Evolutionary conservation across 2,329 filamentous ascomycete genomes (phyloP), one percentile per base, ranked within the genome.

Genomic region (Chrysoporthe austroafricana): DNA sequence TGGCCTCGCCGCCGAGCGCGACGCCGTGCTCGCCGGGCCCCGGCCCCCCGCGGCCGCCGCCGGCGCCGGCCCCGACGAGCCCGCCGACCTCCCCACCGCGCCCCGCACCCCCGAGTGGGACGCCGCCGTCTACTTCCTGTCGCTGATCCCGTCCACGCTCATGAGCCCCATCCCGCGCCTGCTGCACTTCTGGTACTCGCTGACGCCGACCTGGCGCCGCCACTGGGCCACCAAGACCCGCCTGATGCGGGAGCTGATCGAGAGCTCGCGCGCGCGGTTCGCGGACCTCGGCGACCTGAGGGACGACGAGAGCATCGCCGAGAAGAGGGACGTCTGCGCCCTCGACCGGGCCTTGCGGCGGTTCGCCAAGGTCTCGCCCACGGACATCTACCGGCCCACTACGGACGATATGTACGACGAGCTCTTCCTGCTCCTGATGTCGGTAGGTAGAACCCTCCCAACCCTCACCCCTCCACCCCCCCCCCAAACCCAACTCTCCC

Each of bases 1-100:
- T 18, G 50, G 54, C n/a, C 9, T 69, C 48, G n/a, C 44, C n/a
- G 72, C 74, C 9, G 73, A 74, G 2, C 72, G 72, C 39, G 64
- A 70, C 5, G 66, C 73, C 3, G 70, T 78, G 1, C 69, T 78
- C 39, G 69, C 68, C n/a, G 77, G 74, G 72, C 70, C 74, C 0
- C 70, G 71, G 59, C 64, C 71, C 34, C 74, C 75, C 26, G 26
- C 26, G 2, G n/a, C 74, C 74, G 2, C 34, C 70, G 44, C 58
- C 60, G 14, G 21, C 42, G 36, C 34, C 44, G 18, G 32, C 11
- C 11, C 1, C 34, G 46, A 59, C 16, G 18, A 26, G 34, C 46
- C 60, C 14, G 56, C 63, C 9, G 36, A 60, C 43, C 32, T 69
- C 56, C 60, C 60, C n/a, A 66, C 58, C 32, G 67, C 67, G 56